Base-by-base conservation (phyloP, 2,329 filamentous ascomycete species). In the Fusarium haematococcum region DNA sequence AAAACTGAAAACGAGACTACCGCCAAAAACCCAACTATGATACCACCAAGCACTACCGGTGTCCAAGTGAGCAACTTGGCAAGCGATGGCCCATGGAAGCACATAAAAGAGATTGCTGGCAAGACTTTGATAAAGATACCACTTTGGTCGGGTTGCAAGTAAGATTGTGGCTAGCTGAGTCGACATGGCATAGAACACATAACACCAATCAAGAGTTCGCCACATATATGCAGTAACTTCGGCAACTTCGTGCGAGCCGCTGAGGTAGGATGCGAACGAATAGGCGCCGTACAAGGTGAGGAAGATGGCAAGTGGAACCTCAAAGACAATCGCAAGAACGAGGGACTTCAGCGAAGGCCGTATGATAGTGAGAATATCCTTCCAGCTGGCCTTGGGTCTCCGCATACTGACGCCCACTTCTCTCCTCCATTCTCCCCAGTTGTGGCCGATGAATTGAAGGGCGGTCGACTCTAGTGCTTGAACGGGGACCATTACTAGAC, bases 401-500 rank as follows among this genome's bases (percentile, higher is more conserved):
- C 69, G 68, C 1, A 60, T 75, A 2, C 60, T 59, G 0, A 77
- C 58, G 13, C 52, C 82, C 4, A 85, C 73, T 0, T 32, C 52
- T 8, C 78, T 69, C n/a, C 85, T 80, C 84, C 84, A 87, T 0
- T 80, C 70, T 1, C 91, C 91, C 92, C 92, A 94, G 2, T 81
- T 82, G 73, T 94, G 92, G 0, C 92, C 91, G 18, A 93, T 85
- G 76, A 94, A 94, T 0, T 90, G 85, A 0, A 92, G 82, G 0
- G 90, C 86, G 0, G 92, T 92, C 3, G 89, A 89, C 79, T 95
- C 91, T 0, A 94, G 83, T 0, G 91, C 87, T 69, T 90, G 88
- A 0, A 94, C 90, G 0, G 92, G 92, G 0, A 94, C 91, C 92
- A 94, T 95, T 33, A 94, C 84, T 1, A 94, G 83, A 0, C 92